Evolutionary conservation across 768 basidiomycete genomes (phyloP), one percentile per base, ranked within the genome.

Genomic region (Gymnopilus junonius): DNA sequence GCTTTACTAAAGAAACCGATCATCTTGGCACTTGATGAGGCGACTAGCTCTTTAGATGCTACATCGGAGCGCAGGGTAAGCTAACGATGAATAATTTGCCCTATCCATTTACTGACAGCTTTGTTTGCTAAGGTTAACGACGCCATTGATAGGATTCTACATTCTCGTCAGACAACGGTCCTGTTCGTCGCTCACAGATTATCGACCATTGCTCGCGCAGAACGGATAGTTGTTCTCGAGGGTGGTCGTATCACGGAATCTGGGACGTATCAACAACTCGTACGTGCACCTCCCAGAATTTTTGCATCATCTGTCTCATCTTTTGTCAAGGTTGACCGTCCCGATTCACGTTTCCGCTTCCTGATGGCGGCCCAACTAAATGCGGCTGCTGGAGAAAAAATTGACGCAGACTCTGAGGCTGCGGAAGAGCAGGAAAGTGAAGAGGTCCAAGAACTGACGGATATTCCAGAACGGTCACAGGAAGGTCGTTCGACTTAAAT

Each of bases 301-400:
- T 39, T 32, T 40, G 31, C 20, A 20, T 6, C 12, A 8, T n/a
- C 40, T 21, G 23, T 31, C 50, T 63, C 32, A 54, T 31, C 46
- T 51, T 3, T 57, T 34, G 57, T 10, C 65, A 92, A n/a, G 91
- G 83, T 90, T n/a, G 81, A 84, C 64, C 82, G 82, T 27, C 77
- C 79, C 57, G 86, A 89, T 70, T 95, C 94, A 43, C 83, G 94
- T 57, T 97, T 97, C 82, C 85, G 94, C 11, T 79, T 81, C 8
- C 82, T 97, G 50, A 95, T 97, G 94, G 92, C 93, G 23, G 93
- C 94, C 3, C 95, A 97, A 71, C 78, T 97, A 46, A 85, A 79
- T 62, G 84, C 91, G 4, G 75, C 80, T 48, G 68, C 70, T 12
- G 76, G 73, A 34, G 75, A 77, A 62, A 72, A 65, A 58, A 57